These are phyloP conservation scores for Crataegus laevigata DNA, from an alignment of 306 rosid species.

Conservation along the genomic window DNA sequence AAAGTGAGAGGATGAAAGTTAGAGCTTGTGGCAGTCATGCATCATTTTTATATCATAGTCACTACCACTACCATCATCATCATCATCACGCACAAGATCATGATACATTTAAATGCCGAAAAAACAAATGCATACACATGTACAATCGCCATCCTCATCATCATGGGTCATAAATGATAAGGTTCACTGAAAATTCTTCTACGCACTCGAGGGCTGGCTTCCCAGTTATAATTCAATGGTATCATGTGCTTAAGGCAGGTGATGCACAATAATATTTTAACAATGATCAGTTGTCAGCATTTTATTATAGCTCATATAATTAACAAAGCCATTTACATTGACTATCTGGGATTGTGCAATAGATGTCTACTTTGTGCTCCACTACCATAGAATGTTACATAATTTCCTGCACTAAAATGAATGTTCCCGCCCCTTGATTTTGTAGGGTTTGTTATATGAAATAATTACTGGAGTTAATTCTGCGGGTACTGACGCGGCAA, in stretches of 20 bases:
- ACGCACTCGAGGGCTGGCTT: neutral
- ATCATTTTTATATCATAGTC: neutral
- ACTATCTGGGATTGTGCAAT: neutral
- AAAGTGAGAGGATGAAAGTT: neutral
- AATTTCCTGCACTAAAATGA: neutral
- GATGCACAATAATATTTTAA: neutral
- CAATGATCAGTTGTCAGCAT: neutral
- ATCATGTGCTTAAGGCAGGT: neutral
- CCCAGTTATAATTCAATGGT: neutral
- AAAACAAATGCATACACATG: neutral
- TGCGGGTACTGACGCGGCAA: slow-evolving; percentile 49
- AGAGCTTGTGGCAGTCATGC: neutral
- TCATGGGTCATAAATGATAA: neutral
- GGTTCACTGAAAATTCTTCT: neutral
- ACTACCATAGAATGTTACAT: neutral
- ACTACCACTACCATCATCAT: neutral
- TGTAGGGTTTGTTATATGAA: slow-evolving; percentile 59
- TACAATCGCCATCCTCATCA: neutral
- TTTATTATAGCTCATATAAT: neutral
- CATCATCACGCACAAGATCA: neutral
- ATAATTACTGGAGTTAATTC: slow-evolving; percentile 60
- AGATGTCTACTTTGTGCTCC: neutral
- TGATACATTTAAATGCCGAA: neutral
- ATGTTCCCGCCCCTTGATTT: slow-evolving; percentile 15
- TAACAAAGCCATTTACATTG: neutral